Evolutionary conservation across 768 basidiomycete species (phyloP).

Genomic region (Chiua virens): DNA sequence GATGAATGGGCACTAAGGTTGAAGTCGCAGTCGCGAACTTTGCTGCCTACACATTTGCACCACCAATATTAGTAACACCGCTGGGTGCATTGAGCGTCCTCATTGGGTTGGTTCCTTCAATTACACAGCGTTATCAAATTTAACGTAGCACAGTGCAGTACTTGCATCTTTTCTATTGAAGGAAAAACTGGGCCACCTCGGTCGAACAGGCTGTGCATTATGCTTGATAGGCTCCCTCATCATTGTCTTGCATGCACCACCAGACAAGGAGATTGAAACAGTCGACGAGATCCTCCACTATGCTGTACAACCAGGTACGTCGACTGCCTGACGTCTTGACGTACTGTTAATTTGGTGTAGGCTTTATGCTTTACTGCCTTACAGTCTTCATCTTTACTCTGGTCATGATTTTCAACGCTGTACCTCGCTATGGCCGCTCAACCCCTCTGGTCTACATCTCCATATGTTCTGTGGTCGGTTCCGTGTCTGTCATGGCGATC

Average conservation of each 20-base stretch:
- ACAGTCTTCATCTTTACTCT: constrained; percentile 79
- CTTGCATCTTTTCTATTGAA: constrained; percentile 91
- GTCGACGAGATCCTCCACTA: constrained; percentile 92
- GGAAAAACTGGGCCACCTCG: constrained; percentile 93
- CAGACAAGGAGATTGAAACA: constrained; percentile 89
- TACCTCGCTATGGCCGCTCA: constrained; percentile 81
- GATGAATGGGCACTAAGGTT: constrained; percentile 2
- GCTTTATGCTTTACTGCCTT: constrained; percentile 89
- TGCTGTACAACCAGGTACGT: constrained; percentile 88
- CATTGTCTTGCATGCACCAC: constrained; percentile 95
- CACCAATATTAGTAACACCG: constrained; percentile 97
- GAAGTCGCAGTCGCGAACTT: constrained; percentile 71
- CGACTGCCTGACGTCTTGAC: neutral
- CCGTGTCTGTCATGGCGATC: constrained; percentile 97
- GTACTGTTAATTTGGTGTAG: constrained; percentile 40
- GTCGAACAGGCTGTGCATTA: constrained; percentile 80
- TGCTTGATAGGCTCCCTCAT: constrained; percentile 88
- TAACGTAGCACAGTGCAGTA: constrained; percentile 62
- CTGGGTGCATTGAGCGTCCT: constrained; percentile 96
- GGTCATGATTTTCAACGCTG: constrained; percentile 84
- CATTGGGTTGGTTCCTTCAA: constrained; percentile 68
- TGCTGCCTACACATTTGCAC: constrained; percentile 96
- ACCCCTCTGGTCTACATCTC: constrained; percentile 93
- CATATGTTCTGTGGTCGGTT: constrained; percentile 94
- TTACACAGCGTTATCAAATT: neutral